phyloP scores from a whole-genome alignment of 75 land plant genomes.

The Larix kaempferi region DNA sequence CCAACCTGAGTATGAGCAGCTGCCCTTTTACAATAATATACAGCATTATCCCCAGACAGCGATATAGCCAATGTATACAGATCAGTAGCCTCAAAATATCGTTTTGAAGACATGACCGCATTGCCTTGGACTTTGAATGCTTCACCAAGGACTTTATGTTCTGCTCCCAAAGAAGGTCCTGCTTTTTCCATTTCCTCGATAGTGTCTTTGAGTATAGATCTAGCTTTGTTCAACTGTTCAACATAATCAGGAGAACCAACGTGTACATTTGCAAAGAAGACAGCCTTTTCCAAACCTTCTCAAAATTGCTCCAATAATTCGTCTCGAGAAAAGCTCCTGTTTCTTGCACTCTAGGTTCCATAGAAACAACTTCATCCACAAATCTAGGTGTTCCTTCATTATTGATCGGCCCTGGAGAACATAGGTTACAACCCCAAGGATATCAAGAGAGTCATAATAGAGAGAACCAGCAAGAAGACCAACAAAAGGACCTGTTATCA shows the following conservation, averaged over 20 bases:
- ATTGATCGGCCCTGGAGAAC: too few species aligned
- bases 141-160: conserved; percentile 24
- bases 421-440: too few species aligned
- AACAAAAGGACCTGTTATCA: too few species aligned
- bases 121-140: conserved; percentile 37
- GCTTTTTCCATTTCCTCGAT: conserved; percentile 7
- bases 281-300: conserved; percentile 16
- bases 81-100: conserved; percentile 24
- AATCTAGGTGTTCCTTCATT: too few species aligned
- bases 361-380: too few species aligned
- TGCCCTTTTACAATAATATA: conserved; percentile 60
- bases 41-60: conserved; percentile 23
- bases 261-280: conserved; percentile 13
- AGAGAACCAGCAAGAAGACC: too few species aligned
- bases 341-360: too few species aligned
- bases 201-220: conserved; percentile 10
- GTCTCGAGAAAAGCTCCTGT: neutral
- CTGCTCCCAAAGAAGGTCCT: conserved; percentile 1
- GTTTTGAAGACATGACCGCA: conserved; percentile 15
- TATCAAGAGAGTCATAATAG: too few species aligned
- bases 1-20: conserved; percentile 79
- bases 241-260: conserved; percentile 12
- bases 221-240: conserved; percentile 12
- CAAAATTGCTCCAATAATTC: conserved; percentile 19
- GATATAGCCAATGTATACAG: conserved; percentile 31